Evolutionary conservation across 2,329 filamentous ascomycete species (phyloP).

Genomic region (Nigrograna mackinnonii): DNA sequence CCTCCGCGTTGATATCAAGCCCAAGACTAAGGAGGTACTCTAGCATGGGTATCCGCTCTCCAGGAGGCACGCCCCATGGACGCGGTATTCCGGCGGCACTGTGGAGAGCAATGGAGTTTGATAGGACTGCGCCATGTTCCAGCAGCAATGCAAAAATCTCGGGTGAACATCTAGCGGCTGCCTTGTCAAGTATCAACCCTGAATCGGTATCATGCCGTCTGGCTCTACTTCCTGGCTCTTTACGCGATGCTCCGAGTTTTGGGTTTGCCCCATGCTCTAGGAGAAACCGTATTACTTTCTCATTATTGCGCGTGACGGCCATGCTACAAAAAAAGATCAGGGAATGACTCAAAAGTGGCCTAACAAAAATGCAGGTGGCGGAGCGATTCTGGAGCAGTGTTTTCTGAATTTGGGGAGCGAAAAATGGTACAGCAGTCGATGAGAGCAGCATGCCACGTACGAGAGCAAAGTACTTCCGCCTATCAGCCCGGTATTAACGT

Average conservation of each 20-base stretch:
- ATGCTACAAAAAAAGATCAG: conserved; percentile 1
- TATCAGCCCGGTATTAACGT: conserved; percentile 4
- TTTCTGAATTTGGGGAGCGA: too few species aligned
- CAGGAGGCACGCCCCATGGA: not conserved
- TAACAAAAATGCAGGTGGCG: not conserved
- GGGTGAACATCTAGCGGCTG: conserved; percentile 4
- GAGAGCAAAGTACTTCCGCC: conserved; percentile 1
- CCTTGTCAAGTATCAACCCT: conserved; percentile 3
- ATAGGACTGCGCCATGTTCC: conserved; percentile 4
- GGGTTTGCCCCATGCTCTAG: conserved; percentile 3
- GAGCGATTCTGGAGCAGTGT: too few species aligned
- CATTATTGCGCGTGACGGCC: conserved; percentile 2
- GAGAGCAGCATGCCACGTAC: conserved; percentile 3
- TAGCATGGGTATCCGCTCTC: conserved; percentile 9
- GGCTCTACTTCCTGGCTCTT: too few species aligned
- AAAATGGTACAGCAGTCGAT: too few species aligned
- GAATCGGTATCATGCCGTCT: too few species aligned
- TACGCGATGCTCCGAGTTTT: conserved; percentile 1
- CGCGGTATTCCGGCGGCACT: conserved; percentile 3
- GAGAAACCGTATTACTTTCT: conserved; percentile 1
- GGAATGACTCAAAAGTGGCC: not conserved
- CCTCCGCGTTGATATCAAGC: conserved; percentile 7
- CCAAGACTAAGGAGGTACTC: conserved; percentile 7
- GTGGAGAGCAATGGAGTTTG: conserved; percentile 8
- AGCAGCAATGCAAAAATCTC: conserved; percentile 10